These are phyloP conservation scores for Phtheirospermum japonicum DNA, from an alignment of 257 asterid species.

Conservation along the genomic window DNA sequence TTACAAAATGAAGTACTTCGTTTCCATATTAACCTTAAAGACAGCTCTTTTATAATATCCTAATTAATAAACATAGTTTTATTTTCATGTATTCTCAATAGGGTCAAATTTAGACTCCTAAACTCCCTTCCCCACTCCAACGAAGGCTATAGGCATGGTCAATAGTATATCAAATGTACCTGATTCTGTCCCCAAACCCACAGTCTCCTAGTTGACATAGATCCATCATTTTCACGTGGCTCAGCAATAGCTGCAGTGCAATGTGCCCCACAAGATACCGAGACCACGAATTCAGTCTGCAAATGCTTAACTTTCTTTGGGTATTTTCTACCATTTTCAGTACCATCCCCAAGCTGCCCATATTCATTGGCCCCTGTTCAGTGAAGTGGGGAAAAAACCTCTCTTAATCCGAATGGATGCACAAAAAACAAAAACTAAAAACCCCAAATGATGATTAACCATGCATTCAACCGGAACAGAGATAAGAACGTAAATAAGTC, in stretches of 20 bases:
- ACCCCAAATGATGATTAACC: no score
- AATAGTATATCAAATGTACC: constrained; percentile 36
- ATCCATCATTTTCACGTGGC: constrained; percentile 83
- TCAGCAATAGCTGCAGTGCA: constrained; percentile 92
- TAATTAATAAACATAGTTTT: not conserved
- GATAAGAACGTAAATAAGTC: no score
- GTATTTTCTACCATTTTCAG: constrained; percentile 62
- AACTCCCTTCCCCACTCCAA: not conserved
- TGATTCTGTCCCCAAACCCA: constrained; percentile 99
- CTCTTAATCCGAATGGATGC: not conserved
- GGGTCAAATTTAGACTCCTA: not conserved
- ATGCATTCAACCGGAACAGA: not conserved
- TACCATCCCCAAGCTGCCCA: constrained; percentile 98
- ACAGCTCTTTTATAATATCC: not conserved
- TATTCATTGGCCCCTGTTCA: constrained; percentile 84
- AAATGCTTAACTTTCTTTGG: constrained; percentile 77
- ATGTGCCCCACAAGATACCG: constrained; percentile 92
- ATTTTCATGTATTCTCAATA: not conserved
- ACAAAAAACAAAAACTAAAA: not conserved
- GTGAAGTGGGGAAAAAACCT: constrained; percentile 14
- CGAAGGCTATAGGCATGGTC: not conserved
- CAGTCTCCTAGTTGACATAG: constrained; percentile 63
- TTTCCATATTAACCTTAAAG: not conserved
- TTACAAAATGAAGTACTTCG: not conserved
- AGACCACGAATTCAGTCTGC: constrained; percentile 72